phyloP scores from a whole-genome alignment of 306 rosid genomes.

The Sicyos baderoa region DNA sequence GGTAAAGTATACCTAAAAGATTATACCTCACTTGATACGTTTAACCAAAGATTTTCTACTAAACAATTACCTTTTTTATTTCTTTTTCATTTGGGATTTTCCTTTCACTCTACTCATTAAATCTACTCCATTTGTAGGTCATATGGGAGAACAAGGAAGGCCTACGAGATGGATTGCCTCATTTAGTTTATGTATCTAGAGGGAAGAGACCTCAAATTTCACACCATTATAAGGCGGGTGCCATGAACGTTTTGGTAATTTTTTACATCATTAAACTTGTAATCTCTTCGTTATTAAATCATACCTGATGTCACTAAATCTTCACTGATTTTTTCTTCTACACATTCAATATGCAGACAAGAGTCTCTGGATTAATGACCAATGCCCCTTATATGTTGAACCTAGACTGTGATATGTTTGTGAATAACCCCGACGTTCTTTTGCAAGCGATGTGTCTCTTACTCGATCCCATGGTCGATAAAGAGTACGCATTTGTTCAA shows the following conservation, averaged over 20 bases:
- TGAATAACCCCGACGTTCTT: slow-evolving; percentile 38
- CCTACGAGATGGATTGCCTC: slow-evolving; percentile 36
- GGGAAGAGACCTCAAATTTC: slow-evolving; percentile 46
- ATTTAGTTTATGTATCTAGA: slow-evolving; percentile 54
- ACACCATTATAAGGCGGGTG: slow-evolving; percentile 71
- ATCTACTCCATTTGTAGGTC: slow-evolving; percentile 21
- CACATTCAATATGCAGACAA: slow-evolving; percentile 27
- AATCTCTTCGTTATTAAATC: too few relatives aligned
- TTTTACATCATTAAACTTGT: too few relatives aligned
- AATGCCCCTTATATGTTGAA: slow-evolving; percentile 60
- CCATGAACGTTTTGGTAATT: slow-evolving; percentile 53
- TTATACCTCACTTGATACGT: too few relatives aligned
- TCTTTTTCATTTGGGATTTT: too few relatives aligned
- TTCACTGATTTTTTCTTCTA: background rate
- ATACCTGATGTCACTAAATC: too few relatives aligned
- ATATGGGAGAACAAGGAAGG: slow-evolving; percentile 49
- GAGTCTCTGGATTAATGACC: slow-evolving; percentile 61
- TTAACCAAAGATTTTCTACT: too few relatives aligned
- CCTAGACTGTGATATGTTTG: slow-evolving; percentile 70
- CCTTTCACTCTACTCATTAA: too few relatives aligned
- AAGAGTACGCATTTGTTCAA: slow-evolving; percentile 51
- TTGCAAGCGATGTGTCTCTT: slow-evolving; percentile 40
- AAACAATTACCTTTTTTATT: too few relatives aligned
- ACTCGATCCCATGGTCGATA: slow-evolving; percentile 33
- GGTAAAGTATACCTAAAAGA: too few relatives aligned